phyloP scores from a whole-genome alignment of 345 rosid genomes.

The rapeseed (Brassica napus) region DNA sequence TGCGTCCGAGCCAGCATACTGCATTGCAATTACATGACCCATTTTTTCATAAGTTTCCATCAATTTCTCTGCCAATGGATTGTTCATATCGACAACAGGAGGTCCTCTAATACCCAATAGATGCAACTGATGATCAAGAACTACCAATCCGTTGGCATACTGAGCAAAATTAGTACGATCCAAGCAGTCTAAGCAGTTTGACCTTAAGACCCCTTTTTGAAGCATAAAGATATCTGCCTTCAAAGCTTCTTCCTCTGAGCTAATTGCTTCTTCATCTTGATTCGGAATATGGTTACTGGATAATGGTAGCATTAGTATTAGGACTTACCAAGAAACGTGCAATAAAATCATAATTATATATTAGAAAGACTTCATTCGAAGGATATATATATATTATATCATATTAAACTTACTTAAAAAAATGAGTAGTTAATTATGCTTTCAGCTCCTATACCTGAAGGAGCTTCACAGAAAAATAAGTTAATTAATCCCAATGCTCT shows the following conservation, averaged over 20 bases:
- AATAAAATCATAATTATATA: background rate
- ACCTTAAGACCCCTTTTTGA: conserved; percentile 82
- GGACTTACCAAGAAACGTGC: background rate
- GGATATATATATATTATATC: too few relatives aligned
- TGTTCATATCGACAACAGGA: conserved; percentile 55
- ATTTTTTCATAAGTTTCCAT: conserved; percentile 72
- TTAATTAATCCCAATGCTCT: conserved; percentile 60
- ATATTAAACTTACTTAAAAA: conserved; percentile 55
- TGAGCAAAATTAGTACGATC: conserved; percentile 98
- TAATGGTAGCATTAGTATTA: conserved; percentile 35
- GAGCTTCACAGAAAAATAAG: conserved; percentile 59
- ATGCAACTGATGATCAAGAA: conserved; percentile 71
- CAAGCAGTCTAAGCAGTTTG: conserved; percentile 93
- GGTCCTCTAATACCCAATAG: conserved; percentile 55
- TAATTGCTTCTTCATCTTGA: conserved; percentile 38
- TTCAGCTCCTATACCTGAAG: conserved; percentile 46
- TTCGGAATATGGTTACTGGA: conserved; percentile 46
- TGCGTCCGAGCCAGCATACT: conserved; percentile 96
- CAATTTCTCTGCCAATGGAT: conserved; percentile 63
- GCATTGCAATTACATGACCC: conserved; percentile 89
- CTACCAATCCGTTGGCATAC: conserved; percentile 72
- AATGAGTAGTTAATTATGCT: conserved; percentile 39
- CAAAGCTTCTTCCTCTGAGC: conserved; percentile 29
- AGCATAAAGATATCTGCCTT: conserved; percentile 38
- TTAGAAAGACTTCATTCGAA: background rate